Conservation (phyloP, 2,329 filamentous ascomycete species). For the Colletotrichum godetiae region DNA sequence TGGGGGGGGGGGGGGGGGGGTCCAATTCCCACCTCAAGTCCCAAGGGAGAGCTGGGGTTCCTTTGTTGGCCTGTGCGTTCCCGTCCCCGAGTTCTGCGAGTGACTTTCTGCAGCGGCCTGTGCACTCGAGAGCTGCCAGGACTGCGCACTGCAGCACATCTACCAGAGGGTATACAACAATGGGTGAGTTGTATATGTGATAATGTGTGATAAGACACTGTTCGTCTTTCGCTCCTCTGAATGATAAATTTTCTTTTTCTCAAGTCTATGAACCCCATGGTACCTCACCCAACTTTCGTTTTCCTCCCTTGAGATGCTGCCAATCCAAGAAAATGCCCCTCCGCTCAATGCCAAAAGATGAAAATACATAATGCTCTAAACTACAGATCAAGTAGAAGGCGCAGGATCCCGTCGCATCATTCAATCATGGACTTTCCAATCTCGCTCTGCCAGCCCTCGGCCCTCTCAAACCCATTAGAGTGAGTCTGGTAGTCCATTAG, state of each 20-base stretch:
- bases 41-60: slow-evolving; percentile 4
- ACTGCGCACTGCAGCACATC: too few relatives aligned
- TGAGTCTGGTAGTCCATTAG: slow-evolving; percentile 79
- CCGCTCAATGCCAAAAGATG: background rate
- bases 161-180: too few relatives aligned
- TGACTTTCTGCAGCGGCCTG: background rate
- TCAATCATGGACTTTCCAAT: slow-evolving; percentile 82
- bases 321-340: background rate
- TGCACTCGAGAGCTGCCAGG: background rate
- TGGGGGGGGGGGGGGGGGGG: too few relatives aligned
- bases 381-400: background rate
- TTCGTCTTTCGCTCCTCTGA: background rate
- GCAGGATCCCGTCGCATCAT: slow-evolving; percentile 37
- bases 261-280: background rate
- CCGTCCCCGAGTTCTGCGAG: background rate
- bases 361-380: background rate
- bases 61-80: background rate
- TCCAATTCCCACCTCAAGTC: background rate
- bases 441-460: slow-evolving; percentile 83
- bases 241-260: background rate
- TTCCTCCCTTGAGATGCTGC: background rate
- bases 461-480: slow-evolving; percentile 83
- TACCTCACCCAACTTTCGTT: background rate
- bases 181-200: background rate
- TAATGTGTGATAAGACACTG: background rate